Evolutionary conservation across 768 basidiomycete genomes (phyloP).

Genomic region (Boletus subparvulus): DNA sequence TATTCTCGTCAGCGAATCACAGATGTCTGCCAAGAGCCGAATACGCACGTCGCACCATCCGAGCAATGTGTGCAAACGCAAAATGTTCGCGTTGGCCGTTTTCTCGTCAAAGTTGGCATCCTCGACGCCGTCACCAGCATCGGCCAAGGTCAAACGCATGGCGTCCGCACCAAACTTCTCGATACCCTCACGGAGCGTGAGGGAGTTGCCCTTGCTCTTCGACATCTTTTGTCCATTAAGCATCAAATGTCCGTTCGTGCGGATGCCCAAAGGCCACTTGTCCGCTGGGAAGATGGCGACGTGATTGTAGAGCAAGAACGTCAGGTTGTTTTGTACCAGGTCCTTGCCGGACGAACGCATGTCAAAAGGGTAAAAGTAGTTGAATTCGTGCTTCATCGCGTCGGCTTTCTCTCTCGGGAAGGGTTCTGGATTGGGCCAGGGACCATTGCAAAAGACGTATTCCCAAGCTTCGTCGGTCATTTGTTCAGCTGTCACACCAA

Average conservation of each 20-base stretch:
- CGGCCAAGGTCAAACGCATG: conserved; percentile 86
- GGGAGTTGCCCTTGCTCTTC: conserved; percentile 93
- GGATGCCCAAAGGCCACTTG: conserved; percentile 89
- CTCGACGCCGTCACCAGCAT: conserved; percentile 95
- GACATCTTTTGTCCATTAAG: conserved; percentile 99
- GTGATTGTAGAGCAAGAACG: conserved; percentile 93
- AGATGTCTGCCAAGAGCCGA: not conserved
- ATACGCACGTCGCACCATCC: conserved; percentile 85
- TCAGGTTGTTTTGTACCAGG: conserved; percentile 91
- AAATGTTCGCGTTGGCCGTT: conserved; percentile 94
- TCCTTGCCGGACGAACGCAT: conserved; percentile 98
- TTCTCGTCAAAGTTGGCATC: conserved; percentile 99
- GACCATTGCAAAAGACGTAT: conserved; percentile 79
- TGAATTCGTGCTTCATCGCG: conserved; percentile 83
- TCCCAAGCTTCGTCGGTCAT: conserved; percentile 99
- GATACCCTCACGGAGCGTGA: conserved; percentile 86
- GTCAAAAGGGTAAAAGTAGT: conserved; percentile 98
- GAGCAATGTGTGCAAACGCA: conserved; percentile 87
- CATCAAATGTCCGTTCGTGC: conserved; percentile 95
- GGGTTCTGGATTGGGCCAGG: conserved; percentile 67
- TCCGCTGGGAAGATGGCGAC: conserved; percentile 86
- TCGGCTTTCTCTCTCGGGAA: conserved; percentile 77
- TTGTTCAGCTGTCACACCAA: conserved; percentile 85
- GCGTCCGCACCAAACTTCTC: conserved; percentile 98
- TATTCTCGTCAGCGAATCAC: not conserved